phyloP scores from a whole-genome alignment of 2,329 filamentous ascomycete genomes.

The Ceratocystis papillata region DNA sequence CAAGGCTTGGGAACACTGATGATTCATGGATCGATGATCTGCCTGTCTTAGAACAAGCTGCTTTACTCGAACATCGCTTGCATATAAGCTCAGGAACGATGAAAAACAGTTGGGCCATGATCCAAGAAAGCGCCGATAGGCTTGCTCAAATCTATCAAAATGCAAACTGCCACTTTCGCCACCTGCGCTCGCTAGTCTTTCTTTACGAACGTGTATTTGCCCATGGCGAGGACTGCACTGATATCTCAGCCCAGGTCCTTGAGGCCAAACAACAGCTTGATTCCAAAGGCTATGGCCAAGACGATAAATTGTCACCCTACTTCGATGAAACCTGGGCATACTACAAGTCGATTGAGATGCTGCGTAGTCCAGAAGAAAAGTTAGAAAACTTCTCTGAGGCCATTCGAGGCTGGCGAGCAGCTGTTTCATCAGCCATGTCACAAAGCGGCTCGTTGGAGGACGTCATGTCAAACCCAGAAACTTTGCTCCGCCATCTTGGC shows the following conservation, averaged over 20 bases:
- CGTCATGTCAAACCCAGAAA: conserved; percentile 34
- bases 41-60: conserved; percentile 42
- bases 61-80: conserved; percentile 46
- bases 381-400: conserved; percentile 19
- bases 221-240: conserved; percentile 15
- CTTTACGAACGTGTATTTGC: conserved; percentile 32
- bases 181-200: conserved; percentile 42
- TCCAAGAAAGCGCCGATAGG: conserved; percentile 38
- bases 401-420: conserved; percentile 20
- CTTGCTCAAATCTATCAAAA: conserved; percentile 42
- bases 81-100: conserved; percentile 28
- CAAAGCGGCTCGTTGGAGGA: conserved; percentile 23
- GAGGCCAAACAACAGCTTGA: conserved; percentile 18
- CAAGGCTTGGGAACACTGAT: conserved; percentile 44
- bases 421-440: conserved; percentile 21
- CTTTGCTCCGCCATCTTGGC: conserved; percentile 41
- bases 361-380: conserved; percentile 13
- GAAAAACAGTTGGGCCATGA: conserved; percentile 33
- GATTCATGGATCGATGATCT: conserved; percentile 47
- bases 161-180: conserved; percentile 42
- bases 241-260: conserved; percentile 11
- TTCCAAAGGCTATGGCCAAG: conserved; percentile 18
- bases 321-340: conserved; percentile 23
- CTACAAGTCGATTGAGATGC: conserved; percentile 23
- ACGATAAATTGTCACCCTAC: conserved; percentile 20